Conservation (phyloP, 345 rosid genomes). For the Arabidopsis suecica region DNA sequence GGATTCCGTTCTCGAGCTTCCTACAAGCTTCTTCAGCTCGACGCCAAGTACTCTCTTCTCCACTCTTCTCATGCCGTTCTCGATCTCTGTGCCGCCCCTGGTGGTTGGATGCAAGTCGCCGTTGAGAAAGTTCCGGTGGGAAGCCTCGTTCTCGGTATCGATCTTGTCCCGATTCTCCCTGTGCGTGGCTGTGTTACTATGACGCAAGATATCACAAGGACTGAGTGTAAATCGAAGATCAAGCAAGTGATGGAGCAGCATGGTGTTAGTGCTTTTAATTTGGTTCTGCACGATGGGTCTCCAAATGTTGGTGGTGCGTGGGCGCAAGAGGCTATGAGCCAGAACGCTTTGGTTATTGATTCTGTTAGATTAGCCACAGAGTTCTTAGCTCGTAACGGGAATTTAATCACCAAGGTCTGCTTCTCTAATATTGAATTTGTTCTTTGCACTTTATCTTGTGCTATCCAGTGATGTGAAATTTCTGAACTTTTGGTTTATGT, state of each 20-base stretch:
- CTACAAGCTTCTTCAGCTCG: constrained; percentile 87
- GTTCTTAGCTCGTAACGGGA: constrained; percentile 79
- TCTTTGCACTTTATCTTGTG: too few species aligned
- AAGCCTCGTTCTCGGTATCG: constrained; percentile 87
- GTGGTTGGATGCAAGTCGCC: constrained; percentile 98
- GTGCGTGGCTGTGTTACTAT: constrained; percentile 71
- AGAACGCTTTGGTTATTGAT: constrained; percentile 92
- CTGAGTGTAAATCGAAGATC: constrained; percentile 73
- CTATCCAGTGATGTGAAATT: background rate
- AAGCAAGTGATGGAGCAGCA: constrained; percentile 72
- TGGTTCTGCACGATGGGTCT: constrained; percentile 91
- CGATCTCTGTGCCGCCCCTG: constrained; percentile 98
- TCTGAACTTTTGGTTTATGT: background rate
- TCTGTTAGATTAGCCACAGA: constrained; percentile 81
- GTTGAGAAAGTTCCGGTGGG: constrained; percentile 90
- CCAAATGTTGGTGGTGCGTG: constrained; percentile 97
- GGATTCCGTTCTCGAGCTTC: constrained; percentile 96
- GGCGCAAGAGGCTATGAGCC: constrained; percentile 87
- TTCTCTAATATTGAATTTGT: too few species aligned
- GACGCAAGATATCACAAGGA: constrained; percentile 80
- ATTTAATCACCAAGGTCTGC: constrained; percentile 75
- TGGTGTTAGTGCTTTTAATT: constrained; percentile 67
- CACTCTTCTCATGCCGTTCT: constrained; percentile 72
- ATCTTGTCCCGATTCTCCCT: constrained; percentile 72
- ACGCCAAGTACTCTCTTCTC: constrained; percentile 69